These are phyloP conservation scores for Botrytis fabae DNA, from an alignment of 2,329 filamentous ascomycete genomes.

Conservation along the genomic window DNA sequence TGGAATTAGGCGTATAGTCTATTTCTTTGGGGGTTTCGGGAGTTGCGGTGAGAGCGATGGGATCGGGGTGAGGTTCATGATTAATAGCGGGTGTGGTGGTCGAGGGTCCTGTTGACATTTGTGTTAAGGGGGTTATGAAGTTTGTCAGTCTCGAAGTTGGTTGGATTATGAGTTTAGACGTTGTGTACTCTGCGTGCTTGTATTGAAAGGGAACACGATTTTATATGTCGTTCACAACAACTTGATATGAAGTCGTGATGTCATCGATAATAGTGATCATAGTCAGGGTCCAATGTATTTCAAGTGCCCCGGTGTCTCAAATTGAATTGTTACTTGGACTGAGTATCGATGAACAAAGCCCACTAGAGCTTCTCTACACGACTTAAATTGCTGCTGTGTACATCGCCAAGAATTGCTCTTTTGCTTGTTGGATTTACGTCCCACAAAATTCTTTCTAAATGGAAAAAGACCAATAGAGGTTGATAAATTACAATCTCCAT, in stretches of 20 bases:
- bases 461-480: not conserved
- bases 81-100: not conserved
- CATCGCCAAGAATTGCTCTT: not conserved
- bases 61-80: constrained; percentile 25
- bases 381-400: not conserved
- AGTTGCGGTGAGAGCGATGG: constrained; percentile 14
- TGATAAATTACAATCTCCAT: not conserved
- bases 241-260: not conserved
- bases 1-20: constrained; percentile 47
- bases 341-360: not conserved
- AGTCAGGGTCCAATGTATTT: not conserved
- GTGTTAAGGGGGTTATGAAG: not conserved
- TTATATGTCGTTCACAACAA: not conserved
- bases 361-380: not conserved
- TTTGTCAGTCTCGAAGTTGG: not conserved
- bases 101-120: not conserved
- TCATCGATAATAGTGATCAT: not conserved
- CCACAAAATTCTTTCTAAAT: not conserved
- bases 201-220: not conserved
- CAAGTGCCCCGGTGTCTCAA: not conserved
- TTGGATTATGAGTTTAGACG: not conserved
- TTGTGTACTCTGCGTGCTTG: not conserved
- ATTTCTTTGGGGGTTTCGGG: constrained; percentile 32
- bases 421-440: not conserved
- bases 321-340: not conserved